These are phyloP conservation scores for Ganoderma sinense DNA, from an alignment of 1,284 basidiomycete species.

Conservation along the genomic window DNA sequence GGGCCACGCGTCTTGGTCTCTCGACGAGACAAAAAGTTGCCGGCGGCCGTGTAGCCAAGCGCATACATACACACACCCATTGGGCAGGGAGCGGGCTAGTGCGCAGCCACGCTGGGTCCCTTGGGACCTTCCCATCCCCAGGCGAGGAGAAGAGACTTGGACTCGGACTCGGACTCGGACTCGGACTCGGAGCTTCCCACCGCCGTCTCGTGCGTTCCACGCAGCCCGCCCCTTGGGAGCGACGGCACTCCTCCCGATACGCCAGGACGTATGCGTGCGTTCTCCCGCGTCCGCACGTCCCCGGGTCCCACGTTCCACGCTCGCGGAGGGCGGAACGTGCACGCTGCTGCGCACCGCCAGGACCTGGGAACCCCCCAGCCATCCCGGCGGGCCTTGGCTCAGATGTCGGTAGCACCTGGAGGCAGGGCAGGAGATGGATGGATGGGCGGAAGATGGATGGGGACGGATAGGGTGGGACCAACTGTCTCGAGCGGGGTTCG, in stretches of 20 bases:
- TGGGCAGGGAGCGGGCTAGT: not conserved
- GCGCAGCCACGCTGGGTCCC: not conserved
- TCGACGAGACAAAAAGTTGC: not conserved
- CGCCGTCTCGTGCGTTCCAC: not conserved
- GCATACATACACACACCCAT: not conserved
- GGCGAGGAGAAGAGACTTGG: not conserved
- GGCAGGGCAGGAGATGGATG: not conserved
- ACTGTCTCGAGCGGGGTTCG: conserved; percentile 2
- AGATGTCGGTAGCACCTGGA: not conserved
- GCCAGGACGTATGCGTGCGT: not conserved
- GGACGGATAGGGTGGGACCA: conserved; percentile 1
- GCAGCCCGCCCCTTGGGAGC: conserved; percentile 17
- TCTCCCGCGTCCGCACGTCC: not conserved
- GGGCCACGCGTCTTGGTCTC: not conserved
- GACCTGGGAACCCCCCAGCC: not conserved
- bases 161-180: not conserved
- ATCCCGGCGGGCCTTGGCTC: not conserved
- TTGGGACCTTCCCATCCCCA: not conserved
- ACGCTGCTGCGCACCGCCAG: conserved; percentile 18
- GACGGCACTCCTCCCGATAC: not conserved
- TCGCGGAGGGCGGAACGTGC: conserved; percentile 14
- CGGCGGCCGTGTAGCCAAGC: not conserved
- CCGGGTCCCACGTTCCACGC: conserved; percentile 5
- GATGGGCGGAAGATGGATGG: not conserved
- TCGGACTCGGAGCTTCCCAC: not conserved